Evolutionary conservation across 306 rosid genomes (phyloP).

Genomic region (Cercis canadensis): DNA sequence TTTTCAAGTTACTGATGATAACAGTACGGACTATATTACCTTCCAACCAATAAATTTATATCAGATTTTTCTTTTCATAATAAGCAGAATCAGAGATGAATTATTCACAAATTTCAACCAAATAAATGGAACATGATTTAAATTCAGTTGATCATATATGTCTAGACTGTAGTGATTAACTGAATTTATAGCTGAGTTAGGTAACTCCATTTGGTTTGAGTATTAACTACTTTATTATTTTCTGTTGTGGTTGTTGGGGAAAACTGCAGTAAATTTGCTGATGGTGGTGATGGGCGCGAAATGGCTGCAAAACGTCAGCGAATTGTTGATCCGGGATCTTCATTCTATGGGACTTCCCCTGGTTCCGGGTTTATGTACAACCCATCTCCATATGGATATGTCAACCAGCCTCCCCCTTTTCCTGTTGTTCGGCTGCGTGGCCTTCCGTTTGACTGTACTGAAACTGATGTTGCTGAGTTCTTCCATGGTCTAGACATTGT

Average conservation of each 20-base stretch:
- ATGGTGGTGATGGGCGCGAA: slow-evolving; percentile 89
- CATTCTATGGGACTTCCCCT: slow-evolving; percentile 78
- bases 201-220: background rate
- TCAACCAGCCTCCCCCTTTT: slow-evolving; percentile 80
- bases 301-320: slow-evolving; percentile 96
- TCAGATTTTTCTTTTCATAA: slow-evolving; percentile 5
- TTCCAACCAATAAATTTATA: too few relatives aligned
- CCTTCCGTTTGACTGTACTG: slow-evolving; percentile 89
- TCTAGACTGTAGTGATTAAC: slow-evolving; percentile 20
- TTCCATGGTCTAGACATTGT: slow-evolving; percentile 90
- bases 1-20: too few relatives aligned
- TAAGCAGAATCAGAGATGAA: background rate
- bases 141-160: background rate
- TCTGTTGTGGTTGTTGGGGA: slow-evolving; percentile 32
- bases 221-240: slow-evolving; percentile 34
- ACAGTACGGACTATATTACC: too few relatives aligned
- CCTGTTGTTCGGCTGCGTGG: slow-evolving; percentile 93
- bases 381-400: slow-evolving; percentile 81
- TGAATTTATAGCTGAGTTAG: background rate
- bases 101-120: background rate
- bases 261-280: slow-evolving; percentile 56
- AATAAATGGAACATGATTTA: slow-evolving; percentile 7
- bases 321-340: slow-evolving; percentile 75
- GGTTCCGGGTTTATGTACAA: slow-evolving; percentile 80
- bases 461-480: slow-evolving; percentile 92